These are phyloP conservation scores for Chalciporus sp. DNA, from an alignment of 1,284 basidiomycete genomes.

Conservation along the genomic window DNA sequence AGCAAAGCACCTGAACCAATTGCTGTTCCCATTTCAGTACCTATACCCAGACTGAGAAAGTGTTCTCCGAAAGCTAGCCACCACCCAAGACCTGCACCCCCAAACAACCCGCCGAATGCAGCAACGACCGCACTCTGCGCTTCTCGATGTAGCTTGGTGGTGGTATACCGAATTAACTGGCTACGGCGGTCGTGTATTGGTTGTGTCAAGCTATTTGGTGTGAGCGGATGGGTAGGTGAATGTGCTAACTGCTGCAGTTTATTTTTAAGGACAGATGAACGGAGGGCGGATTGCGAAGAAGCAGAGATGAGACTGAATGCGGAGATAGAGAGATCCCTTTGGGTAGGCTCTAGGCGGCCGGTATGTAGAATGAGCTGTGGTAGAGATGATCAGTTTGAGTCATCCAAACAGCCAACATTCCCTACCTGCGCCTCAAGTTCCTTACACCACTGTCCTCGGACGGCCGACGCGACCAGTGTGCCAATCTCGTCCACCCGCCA, in stretches of 20 bases:
- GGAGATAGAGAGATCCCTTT: conserved; percentile 47
- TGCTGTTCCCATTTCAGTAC: conserved; percentile 58
- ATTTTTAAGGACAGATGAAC: conserved; percentile 72
- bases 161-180: conserved; percentile 62
- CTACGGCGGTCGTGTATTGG: conserved; percentile 59
- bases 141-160: conserved; percentile 63
- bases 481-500: conserved; percentile 75
- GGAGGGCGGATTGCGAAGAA: conserved; percentile 41
- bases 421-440: conserved; percentile 68
- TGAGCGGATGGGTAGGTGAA: conserved; percentile 52
- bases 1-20: conserved; percentile 63
- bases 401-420: not conserved
- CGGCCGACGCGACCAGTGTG: conserved; percentile 51
- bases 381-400: conserved; percentile 2
- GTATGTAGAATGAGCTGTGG: conserved; percentile 69
- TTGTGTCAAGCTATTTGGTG: conserved; percentile 50
- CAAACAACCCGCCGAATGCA: conserved; percentile 49
- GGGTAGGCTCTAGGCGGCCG: conserved; percentile 63
- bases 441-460: conserved; percentile 62
- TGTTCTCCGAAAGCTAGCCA: conserved; percentile 49
- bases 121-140: conserved; percentile 66
- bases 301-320: conserved; percentile 45
- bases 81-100: conserved; percentile 47
- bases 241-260: conserved; percentile 57
- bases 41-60: conserved; percentile 39